Base-by-base conservation (phyloP, 148 eudicot genomes). In the Nepenthes mirabilis region DNA sequence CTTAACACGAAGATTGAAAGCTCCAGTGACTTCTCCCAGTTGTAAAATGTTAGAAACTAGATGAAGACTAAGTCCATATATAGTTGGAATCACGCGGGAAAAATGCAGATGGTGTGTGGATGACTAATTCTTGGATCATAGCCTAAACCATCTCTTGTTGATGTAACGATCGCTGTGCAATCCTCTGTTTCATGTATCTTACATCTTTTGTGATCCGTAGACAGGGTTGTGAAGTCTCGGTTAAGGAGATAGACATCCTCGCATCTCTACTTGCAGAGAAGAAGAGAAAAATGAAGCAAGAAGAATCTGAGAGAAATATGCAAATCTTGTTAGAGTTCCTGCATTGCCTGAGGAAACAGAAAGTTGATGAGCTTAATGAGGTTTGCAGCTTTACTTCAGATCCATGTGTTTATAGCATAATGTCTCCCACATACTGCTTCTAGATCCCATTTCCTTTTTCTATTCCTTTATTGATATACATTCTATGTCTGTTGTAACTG, bases 301-400 rank as follows among this genome's bases (percentile, higher is more conserved):
- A 86, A 75, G 97, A 90, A 76, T 90, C 94, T 52, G 97, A 90
- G 82, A 86, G 84, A 82, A 90, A 86, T 67, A 81, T 90, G 97
- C 90, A 90, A 55, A 90, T 86, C 68, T 67, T 90, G 67, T 66
- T 78, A 12, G 94, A 90, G 62, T 90, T 90, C 72, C 54, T 90
- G 77, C 82, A 83, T 55, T 77, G 80, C 67, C 71, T 90, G 68
- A 83, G 88, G 82, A 86, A 82, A 72, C 85, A 86, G 74, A 90
- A 85, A 77, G 82, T 73, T 36, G 83, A 86, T 57, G 90, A 86
- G 71, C 86, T 90, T 54, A 78, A 67, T 63, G 90, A 90, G 97
- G 97, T 83, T 37, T 67, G 81, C 71, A 49, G 48, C 56, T 57
- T 61, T 61, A 7, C 51, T 32, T 65, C 45, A 34, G 53, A 40